These are phyloP conservation scores for Fraxinus dipetala DNA, from an alignment of 305 asterid species.

Conservation along the genomic window DNA sequence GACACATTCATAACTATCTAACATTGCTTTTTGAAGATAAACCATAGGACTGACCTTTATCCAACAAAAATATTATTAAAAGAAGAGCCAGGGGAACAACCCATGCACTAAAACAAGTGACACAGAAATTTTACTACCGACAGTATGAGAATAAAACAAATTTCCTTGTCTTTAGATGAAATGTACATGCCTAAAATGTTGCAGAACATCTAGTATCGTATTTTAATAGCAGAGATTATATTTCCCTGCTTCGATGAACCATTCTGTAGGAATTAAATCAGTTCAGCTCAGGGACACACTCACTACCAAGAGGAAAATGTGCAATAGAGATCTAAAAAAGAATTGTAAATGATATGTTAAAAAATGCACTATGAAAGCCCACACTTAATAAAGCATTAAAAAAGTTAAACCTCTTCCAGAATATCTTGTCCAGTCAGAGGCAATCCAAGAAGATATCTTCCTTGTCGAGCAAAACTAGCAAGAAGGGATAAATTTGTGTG, in stretches of 20 bases:
- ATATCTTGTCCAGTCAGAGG: conserved; percentile 70
- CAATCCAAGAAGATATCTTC: conserved; percentile 86
- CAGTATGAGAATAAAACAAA: not conserved
- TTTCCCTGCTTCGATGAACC: not conserved
- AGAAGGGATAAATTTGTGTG: conserved; percentile 94
- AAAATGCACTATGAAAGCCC: not conserved
- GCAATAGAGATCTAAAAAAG: not conserved
- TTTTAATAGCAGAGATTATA: not conserved
- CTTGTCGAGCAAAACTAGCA: conserved; percentile 96
- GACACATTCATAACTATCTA: conserved; percentile 7
- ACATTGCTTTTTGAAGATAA: not conserved
- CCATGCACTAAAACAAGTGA: not conserved
- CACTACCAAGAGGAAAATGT: not conserved
- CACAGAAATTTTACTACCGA: not conserved
- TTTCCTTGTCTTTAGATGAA: not conserved
- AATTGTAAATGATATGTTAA: not conserved
- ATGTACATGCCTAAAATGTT: conserved; percentile 4
- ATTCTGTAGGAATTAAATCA: not conserved
- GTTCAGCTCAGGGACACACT: not conserved
- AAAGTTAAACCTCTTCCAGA: conserved; percentile 70
- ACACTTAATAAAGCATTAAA: conserved; percentile 9
- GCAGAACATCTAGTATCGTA: conserved; percentile 9
- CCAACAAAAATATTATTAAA: not conserved
- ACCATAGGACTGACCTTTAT: not conserved
- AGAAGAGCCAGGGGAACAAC: not conserved